These are phyloP conservation scores for Penicillium cinerascens DNA, from an alignment of 495 filamentous ascomycete species.

Conservation along the genomic window DNA sequence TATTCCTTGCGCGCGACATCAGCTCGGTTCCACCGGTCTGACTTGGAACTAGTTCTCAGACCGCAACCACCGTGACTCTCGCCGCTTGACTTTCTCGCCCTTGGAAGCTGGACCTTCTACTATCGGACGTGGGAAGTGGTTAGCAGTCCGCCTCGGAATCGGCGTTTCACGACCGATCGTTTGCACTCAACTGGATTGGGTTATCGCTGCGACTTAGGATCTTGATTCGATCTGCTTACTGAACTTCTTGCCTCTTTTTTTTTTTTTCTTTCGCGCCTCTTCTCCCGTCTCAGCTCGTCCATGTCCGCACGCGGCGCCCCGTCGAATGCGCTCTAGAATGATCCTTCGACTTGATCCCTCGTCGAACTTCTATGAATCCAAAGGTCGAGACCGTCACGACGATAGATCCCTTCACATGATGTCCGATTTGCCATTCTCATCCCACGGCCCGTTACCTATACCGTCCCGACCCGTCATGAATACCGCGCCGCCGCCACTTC, in stretches of 20 bases:
- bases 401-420: slow-evolving; percentile 23
- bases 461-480: slow-evolving; percentile 42
- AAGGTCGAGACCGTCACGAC: slow-evolving; percentile 25
- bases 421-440: slow-evolving; percentile 34
- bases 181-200: slow-evolving; percentile 32
- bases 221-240: slow-evolving; percentile 17
- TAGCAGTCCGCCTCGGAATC: slow-evolving; percentile 23
- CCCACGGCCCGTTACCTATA: slow-evolving; percentile 56
- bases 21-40: slow-evolving; percentile 16
- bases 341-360: slow-evolving; percentile 52
- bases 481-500: slow-evolving; percentile 57
- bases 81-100: slow-evolving; percentile 2
- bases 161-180: slow-evolving; percentile 24
- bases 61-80: slow-evolving; percentile 6
- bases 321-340: slow-evolving; percentile 44
- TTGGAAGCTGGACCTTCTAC: slow-evolving; percentile 26
- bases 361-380: slow-evolving; percentile 53
- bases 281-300: slow-evolving; percentile 10
- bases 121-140: slow-evolving; percentile 15
- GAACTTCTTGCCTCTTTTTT: background rate
- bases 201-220: slow-evolving; percentile 15
- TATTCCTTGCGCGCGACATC: slow-evolving; percentile 12
- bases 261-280: background rate
- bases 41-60: slow-evolving; percentile 19
- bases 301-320: slow-evolving; percentile 9